Conservation (phyloP, 495 filamentous ascomycete genomes). For the Penicillium robsamsonii region DNA sequence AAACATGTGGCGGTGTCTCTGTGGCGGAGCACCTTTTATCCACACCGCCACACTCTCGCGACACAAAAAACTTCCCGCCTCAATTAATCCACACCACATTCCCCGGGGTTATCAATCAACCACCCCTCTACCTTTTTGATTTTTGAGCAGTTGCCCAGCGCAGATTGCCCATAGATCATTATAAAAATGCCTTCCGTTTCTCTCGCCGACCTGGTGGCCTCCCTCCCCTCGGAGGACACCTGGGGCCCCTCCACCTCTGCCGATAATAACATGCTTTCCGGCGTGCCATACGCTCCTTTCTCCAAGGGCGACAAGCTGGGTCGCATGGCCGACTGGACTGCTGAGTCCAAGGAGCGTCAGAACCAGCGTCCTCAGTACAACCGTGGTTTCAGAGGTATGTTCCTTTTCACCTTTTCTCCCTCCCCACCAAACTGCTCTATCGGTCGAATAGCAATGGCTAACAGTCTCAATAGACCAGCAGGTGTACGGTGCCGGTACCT, state of each 20-base stretch:
- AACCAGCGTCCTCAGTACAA: slow-evolving; percentile 83
- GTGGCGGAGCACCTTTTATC: slow-evolving; percentile 29
- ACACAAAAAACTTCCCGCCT: slow-evolving; percentile 43
- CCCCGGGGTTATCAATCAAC: slow-evolving; percentile 16
- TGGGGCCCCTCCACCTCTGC: slow-evolving; percentile 83
- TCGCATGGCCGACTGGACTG: slow-evolving; percentile 98
- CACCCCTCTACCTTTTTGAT: slow-evolving; percentile 18
- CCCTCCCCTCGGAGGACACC: slow-evolving; percentile 62
- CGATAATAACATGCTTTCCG: slow-evolving; percentile 87
- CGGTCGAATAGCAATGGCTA: slow-evolving; percentile 2
- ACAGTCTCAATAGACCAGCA: slow-evolving; percentile 71
- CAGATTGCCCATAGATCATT: slow-evolving; percentile 17
- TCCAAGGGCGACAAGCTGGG: slow-evolving; percentile 98
- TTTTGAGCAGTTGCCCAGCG: slow-evolving; percentile 16
- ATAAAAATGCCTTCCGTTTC: slow-evolving; percentile 54
- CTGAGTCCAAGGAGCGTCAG: slow-evolving; percentile 85
- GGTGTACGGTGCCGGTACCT: slow-evolving; percentile 88
- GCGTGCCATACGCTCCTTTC: slow-evolving; percentile 95
- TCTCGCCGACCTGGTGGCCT: slow-evolving; percentile 57
- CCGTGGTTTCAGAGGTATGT: slow-evolving; percentile 82
- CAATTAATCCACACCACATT: slow-evolving; percentile 34
- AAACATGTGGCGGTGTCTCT: slow-evolving; percentile 9
- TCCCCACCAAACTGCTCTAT: slow-evolving; percentile 4
- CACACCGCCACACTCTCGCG: slow-evolving; percentile 42
- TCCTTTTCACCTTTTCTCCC: slow-evolving; percentile 15